These are phyloP conservation scores for Orbilia quercus DNA, from an alignment of 2,329 filamentous ascomycete species.

Conservation along the genomic window DNA sequence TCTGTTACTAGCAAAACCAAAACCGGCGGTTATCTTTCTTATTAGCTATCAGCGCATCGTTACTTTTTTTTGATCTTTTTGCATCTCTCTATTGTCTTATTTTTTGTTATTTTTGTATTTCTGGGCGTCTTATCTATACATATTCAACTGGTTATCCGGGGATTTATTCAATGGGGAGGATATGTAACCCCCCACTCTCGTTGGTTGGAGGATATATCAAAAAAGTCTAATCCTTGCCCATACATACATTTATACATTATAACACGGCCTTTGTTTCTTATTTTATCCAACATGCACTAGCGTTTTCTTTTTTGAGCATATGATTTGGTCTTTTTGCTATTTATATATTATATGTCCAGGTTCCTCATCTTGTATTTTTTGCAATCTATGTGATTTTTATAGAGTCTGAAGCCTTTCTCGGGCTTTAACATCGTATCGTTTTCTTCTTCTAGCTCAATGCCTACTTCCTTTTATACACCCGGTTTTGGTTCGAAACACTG, in stretches of 20 bases:
- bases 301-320: not conserved
- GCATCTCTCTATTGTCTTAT: slow-evolving; percentile 6
- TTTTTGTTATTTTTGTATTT: slow-evolving; percentile 15
- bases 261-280: not conserved
- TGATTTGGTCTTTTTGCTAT: not conserved
- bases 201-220: slow-evolving; percentile 6
- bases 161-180: not conserved
- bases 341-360: not conserved
- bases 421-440: slow-evolving; percentile 1
- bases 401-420: too few relatives aligned
- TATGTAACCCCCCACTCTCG: not conserved
- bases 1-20: slow-evolving; percentile 17
- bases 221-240: slow-evolving; percentile 17
- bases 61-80: slow-evolving; percentile 17
- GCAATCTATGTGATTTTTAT: not conserved
- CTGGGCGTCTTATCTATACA: slow-evolving; percentile 25
- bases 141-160: not conserved
- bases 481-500: too few relatives aligned
- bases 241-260: too few relatives aligned
- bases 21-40: slow-evolving; percentile 33
- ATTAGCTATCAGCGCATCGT: slow-evolving; percentile 27
- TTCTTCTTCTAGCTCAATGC: slow-evolving; percentile 10
- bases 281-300: not conserved
- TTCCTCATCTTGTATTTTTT: slow-evolving; percentile 21
- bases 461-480: not conserved